Conservation (phyloP, 1,139 yeast genomes). For the Diutina ranongensis region DNA sequence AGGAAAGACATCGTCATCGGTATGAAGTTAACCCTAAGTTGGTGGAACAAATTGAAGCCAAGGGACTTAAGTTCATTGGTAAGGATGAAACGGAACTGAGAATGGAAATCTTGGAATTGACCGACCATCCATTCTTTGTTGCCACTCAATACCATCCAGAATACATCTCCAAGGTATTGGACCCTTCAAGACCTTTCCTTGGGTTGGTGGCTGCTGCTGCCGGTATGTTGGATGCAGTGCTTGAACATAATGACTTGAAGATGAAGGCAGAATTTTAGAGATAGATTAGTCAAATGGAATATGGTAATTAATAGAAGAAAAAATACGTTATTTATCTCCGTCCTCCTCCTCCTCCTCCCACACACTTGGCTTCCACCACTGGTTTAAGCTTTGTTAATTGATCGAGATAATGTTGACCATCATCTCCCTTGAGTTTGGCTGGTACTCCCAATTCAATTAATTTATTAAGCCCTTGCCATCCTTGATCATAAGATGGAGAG, state of each 20-base stretch:
- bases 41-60: slow-evolving; percentile 54
- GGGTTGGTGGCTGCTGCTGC: slow-evolving; percentile 92
- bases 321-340: neutral
- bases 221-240: slow-evolving; percentile 60
- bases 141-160: slow-evolving; percentile 99
- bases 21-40: slow-evolving; percentile 90
- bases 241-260: slow-evolving; percentile 5
- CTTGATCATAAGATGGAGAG: slow-evolving; percentile 53
- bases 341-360: neutral
- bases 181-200: slow-evolving; percentile 92
- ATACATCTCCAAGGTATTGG: slow-evolving; percentile 88
- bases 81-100: slow-evolving; percentile 82
- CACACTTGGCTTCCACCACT: neutral
- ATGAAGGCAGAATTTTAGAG: slow-evolving; percentile 1
- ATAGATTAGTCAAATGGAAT: neutral
- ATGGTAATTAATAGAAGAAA: neutral
- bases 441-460: neutral
- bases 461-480: slow-evolving; percentile 64
- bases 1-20: slow-evolving; percentile 97
- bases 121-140: slow-evolving; percentile 76
- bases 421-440: neutral
- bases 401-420: neutral
- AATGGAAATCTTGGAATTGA: slow-evolving; percentile 87
- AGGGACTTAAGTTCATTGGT: slow-evolving; percentile 85
- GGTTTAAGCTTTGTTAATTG: neutral